Evolutionary conservation across 352 stramenopile genomes (phyloP), one percentile per base, ranked within the genome.

Genomic region (Pythium folliculosum): DNA sequence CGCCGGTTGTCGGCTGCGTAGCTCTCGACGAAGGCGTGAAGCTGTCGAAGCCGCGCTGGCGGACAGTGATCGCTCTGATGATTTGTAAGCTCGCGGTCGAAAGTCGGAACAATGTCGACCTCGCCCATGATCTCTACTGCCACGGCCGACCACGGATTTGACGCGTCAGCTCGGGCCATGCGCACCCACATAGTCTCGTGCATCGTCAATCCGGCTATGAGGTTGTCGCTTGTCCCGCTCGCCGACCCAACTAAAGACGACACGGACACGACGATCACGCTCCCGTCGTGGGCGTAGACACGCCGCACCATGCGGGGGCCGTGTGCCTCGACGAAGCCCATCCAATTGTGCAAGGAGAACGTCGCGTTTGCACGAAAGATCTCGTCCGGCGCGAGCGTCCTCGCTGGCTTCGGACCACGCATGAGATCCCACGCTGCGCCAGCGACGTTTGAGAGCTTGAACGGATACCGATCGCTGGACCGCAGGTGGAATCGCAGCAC

Each of bases 121-220:
- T n/a, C n/a, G 35, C 23, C 40, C 1, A 38, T n/a, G 5, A 19
- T 51, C 35, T 61, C 37, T 2, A 61, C n/a, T 38, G 23, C 2
- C 0, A 62, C 55, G 14, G 44, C 22, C 13, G 55, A 51, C 14
- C 8, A 4, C 16, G 38, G 14, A 17, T 43, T 35, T 14, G 55
- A 23, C 2, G 38, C 7, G 4, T 52, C 23, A 4, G 21, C 21
- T 4, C 40, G 55, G 21, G 13, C 23, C 17, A 62, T 9, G 13
- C 55, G 35, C 0, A 62, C 35, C 23, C 22, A 14, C 55, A 49
- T 21, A 22, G 38, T 43, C 23, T 62, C 55, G 37, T 43, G 55
- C 38, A 62, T 43, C 22, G 49, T 40, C 1, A 52, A 10, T 2
- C 23, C 38, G 2, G 55, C 21, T 40, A 62, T 50, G 16, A 51